Base-by-base conservation (phyloP, 148 eudicot genomes). In the Chenopodium formosanum region DNA sequence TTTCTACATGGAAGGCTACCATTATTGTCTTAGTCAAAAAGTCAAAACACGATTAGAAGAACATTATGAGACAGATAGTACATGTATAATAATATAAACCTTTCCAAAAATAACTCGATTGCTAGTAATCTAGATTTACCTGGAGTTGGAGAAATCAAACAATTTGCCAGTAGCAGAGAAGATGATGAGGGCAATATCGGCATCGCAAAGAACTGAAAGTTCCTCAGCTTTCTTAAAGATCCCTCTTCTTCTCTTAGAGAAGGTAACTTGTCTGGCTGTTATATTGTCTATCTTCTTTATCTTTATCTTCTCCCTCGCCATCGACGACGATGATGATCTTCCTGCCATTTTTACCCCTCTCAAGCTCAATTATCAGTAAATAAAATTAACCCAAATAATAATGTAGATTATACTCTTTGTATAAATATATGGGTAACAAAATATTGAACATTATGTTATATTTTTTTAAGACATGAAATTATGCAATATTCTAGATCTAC, bases 171-270 rank as follows among this genome's bases (percentile, higher is more conserved):
- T 82, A 58, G 89, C 32, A 79, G 89, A 87, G 60, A 87, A 84
- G 60, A 88, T 77, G 82, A 88, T 82, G 37, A 88, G 88, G 77
- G 83, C 90, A 83, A 85, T 79, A 71, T 88, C 85, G 56, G 88
- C 90, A 84, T 88, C 90, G 76, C 90, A 88, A 47, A 88, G 86
- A 78, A 88, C 84, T 9, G 86, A 78, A 19, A 88, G 88, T 68
- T 88, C 90, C 19, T 86, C 76, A 62, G 88, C 88, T 75, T 88
- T 88, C 80, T 88, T 88, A 37, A 85, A 73, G 25, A 88, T 81
- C 80, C 90, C 90, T 85, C 89, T 80, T 68, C 89, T 82, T n/a
- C 89, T 84, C 85, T 87, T 87, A 46, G 86, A 83, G 72, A 86
- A 85, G 1, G 90, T 88, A 74, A 88, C 90, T 76, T 88, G 90